These are phyloP conservation scores for Centrapalus pauciflorus DNA, from an alignment of 129 eudicot species.

Conservation along the genomic window DNA sequence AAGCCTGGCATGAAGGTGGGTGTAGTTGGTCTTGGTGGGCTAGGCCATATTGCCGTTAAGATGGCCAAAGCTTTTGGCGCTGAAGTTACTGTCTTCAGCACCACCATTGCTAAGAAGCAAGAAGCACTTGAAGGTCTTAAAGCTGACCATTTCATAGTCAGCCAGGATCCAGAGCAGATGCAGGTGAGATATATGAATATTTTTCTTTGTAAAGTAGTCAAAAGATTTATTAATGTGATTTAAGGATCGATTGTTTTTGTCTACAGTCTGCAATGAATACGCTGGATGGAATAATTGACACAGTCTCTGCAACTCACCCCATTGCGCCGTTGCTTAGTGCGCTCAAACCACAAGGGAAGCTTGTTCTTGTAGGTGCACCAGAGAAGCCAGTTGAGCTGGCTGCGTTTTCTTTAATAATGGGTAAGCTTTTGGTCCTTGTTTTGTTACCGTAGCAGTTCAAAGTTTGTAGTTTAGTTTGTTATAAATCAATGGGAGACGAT, in stretches of 20 bases:
- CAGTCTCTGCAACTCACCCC: conserved; percentile 49
- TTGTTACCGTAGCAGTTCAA: not conserved
- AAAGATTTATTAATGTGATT: not conserved
- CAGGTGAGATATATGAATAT: conserved; percentile 19
- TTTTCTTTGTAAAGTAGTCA: not conserved
- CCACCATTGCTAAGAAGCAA: conserved; percentile 33
- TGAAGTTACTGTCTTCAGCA: conserved; percentile 54
- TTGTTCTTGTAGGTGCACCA: conserved; percentile 51
- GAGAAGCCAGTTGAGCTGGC: conserved; percentile 46
- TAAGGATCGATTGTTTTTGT: not conserved
- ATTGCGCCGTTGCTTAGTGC: conserved; percentile 36
- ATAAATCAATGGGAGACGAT: not conserved
- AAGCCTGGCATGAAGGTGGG: conserved; percentile 49
- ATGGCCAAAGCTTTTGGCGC: conserved; percentile 55
- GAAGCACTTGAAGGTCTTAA: conserved; percentile 46
- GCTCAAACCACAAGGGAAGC: conserved; percentile 48
- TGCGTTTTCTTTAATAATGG: conserved; percentile 28
- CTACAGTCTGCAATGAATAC: conserved; percentile 32
- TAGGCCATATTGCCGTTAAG: conserved; percentile 51
- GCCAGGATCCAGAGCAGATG: conserved; percentile 41
- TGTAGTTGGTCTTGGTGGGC: conserved; percentile 61
- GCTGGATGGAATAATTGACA: conserved; percentile 56
- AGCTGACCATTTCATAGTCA: conserved; percentile 42
- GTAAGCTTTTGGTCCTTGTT: conserved; percentile 6
- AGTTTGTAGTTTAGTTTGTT: not conserved